A percentile compares a stretch with the other conserved stretches of the same genome.
Conservation (phyloP, 495 filamentous ascomycete species). For the Astrothelium macrocarpum region DNA sequence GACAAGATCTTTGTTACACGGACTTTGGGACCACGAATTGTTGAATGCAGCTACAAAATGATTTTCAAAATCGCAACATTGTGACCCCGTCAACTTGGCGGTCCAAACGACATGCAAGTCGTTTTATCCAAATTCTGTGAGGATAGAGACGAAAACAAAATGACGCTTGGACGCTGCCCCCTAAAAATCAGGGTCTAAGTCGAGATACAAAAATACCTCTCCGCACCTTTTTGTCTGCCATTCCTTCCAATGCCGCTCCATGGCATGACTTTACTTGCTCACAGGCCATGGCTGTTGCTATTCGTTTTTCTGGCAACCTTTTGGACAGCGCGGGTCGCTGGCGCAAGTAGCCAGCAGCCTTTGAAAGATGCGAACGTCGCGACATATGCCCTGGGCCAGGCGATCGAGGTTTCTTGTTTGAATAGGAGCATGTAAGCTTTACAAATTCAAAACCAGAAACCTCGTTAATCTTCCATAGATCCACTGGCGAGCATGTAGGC, state of each 20-base stretch:
- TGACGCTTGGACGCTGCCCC: not conserved
- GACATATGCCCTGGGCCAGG: not conserved
- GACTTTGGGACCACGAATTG: too few relatives aligned
- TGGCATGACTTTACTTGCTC: not conserved
- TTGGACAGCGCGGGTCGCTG: not conserved
- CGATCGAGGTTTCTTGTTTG: slow-evolving; percentile 1
- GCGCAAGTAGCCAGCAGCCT: not conserved
- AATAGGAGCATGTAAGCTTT: not conserved
- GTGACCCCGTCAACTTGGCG: too few relatives aligned
- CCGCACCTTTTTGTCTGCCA: too few relatives aligned
- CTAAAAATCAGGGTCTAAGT: not conserved
- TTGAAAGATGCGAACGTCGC: not conserved
- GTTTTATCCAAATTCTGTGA: too few relatives aligned
- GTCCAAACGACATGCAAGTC: too few relatives aligned
- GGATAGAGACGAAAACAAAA: too few relatives aligned
- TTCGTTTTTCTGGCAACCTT: not conserved
- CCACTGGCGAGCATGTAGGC: not conserved
- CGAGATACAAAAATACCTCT: not conserved
- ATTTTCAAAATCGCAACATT: too few relatives aligned
- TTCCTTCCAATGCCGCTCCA: not conserved
- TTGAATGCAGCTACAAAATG: too few relatives aligned
- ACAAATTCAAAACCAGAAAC: not conserved
- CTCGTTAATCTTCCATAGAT: not conserved
- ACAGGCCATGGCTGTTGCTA: not conserved
- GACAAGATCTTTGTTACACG: too few relatives aligned